Evolutionary conservation across 2,329 filamentous ascomycete species (phyloP).

Genomic region (Monilinia fructicola): DNA sequence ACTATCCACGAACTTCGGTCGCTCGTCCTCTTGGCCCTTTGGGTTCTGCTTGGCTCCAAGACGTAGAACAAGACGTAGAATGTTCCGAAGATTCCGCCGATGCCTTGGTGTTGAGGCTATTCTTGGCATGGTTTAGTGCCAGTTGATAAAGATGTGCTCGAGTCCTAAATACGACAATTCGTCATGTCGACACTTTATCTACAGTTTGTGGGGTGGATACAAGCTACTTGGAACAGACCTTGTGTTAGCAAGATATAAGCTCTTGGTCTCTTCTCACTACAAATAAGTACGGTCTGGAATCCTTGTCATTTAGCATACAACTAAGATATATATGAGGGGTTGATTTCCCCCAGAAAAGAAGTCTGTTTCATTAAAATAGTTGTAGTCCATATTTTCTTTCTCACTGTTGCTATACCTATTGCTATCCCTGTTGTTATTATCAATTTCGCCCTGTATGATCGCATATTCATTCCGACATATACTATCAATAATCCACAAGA

Average conservation of each 20-base stretch:
- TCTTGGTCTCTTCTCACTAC: constrained; percentile 3
- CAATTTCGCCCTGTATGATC: constrained; percentile 16
- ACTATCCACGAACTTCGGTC: neutral
- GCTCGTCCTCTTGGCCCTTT: constrained; percentile 8
- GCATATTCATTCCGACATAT: constrained; percentile 15
- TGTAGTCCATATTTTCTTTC: neutral
- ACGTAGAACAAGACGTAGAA: neutral
- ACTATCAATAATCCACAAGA: constrained; percentile 11
- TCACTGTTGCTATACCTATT: neutral
- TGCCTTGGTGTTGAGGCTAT: neutral
- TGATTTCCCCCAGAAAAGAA: neutral
- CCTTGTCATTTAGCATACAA: neutral
- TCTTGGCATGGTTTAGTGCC: neutral
- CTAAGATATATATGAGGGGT: neutral
- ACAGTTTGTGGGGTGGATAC: neutral
- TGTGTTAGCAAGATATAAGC: neutral
- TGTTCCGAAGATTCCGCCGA: neutral
- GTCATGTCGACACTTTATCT: neutral
- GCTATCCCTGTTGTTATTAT: neutral
- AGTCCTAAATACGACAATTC: neutral
- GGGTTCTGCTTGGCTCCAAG: constrained; percentile 15
- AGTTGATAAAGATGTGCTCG: neutral
- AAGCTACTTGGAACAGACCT: neutral
- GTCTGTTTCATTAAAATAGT: neutral
- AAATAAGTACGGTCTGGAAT: neutral